Conservation (phyloP, 768 basidiomycete genomes). For the Suillus plorans region DNA sequence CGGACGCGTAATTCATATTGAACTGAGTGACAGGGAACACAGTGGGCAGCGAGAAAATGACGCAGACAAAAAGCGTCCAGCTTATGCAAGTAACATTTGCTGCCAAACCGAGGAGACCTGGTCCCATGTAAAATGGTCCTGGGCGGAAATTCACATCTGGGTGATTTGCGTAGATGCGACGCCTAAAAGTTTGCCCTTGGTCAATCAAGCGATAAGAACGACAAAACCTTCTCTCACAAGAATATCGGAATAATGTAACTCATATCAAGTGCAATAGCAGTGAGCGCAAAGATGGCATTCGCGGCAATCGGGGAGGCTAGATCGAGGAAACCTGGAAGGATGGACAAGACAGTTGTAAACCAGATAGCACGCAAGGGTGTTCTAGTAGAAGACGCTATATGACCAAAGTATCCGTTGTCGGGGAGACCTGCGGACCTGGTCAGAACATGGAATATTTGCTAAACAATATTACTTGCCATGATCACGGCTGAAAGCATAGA, state of each 20-base stretch:
- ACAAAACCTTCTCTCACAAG: slow-evolving; percentile 34
- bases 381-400: slow-evolving; percentile 57
- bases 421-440: slow-evolving; percentile 52
- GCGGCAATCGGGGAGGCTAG: slow-evolving; percentile 77
- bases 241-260: slow-evolving; percentile 85
- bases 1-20: slow-evolving; percentile 85
- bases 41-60: slow-evolving; percentile 76
- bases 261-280: slow-evolving; percentile 73
- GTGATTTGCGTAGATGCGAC: slow-evolving; percentile 66
- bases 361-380: slow-evolving; percentile 82
- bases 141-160: slow-evolving; percentile 84
- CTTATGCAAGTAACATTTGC: slow-evolving; percentile 64
- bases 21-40: slow-evolving; percentile 62
- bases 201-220: not conserved
- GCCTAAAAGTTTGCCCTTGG: slow-evolving; percentile 26
- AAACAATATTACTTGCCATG: slow-evolving; percentile 43
- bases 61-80: slow-evolving; percentile 68
- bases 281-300: slow-evolving; percentile 80
- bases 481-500: slow-evolving; percentile 85
- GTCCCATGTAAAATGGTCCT: slow-evolving; percentile 84
- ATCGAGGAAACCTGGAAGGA: slow-evolving; percentile 72
- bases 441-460: not conserved
- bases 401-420: slow-evolving; percentile 76
- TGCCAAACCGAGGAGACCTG: slow-evolving; percentile 59
- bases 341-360: slow-evolving; percentile 63